Conservation (phyloP, 257 asterid genomes). For the Solanum piurae region DNA sequence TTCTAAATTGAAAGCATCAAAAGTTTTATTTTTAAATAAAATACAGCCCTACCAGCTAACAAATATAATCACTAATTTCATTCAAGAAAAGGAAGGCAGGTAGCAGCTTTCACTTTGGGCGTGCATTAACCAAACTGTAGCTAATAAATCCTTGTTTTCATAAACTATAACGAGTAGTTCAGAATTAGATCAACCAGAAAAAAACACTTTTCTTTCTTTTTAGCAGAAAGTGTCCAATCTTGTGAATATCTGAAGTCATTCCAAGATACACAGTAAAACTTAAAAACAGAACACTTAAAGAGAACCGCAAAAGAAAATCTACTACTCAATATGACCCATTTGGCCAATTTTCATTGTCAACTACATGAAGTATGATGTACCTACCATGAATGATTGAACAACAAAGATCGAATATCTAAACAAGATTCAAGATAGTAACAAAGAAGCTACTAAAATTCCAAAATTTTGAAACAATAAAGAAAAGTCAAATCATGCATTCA, state of each 20-base stretch:
- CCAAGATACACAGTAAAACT: not conserved
- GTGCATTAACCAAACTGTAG: not conserved
- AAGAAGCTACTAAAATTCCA: not conserved
- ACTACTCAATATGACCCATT: not conserved
- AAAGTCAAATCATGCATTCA: conserved; percentile 2
- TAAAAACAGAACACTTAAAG: not conserved
- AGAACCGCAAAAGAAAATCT: too few relatives aligned
- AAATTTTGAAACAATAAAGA: not conserved
- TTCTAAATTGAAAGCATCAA: not conserved
- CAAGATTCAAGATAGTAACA: not conserved
- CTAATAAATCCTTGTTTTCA: not conserved
- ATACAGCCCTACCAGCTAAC: not conserved
- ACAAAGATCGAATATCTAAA: conserved; percentile 7
- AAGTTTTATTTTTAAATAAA: not conserved
- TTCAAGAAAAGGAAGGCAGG: not conserved
- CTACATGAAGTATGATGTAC: not conserved
- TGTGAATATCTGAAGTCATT: not conserved
- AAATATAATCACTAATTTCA: not conserved
- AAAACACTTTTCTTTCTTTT: not conserved
- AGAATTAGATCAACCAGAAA: not conserved
- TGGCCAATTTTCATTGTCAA: not conserved
- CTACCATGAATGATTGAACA: conserved; percentile 12
- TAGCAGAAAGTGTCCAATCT: not conserved
- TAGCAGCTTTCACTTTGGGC: not conserved
- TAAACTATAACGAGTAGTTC: not conserved